These are phyloP conservation scores for Septoria petroselini DNA, from an alignment of 2,329 filamentous ascomycete species.

Conservation along the genomic window DNA sequence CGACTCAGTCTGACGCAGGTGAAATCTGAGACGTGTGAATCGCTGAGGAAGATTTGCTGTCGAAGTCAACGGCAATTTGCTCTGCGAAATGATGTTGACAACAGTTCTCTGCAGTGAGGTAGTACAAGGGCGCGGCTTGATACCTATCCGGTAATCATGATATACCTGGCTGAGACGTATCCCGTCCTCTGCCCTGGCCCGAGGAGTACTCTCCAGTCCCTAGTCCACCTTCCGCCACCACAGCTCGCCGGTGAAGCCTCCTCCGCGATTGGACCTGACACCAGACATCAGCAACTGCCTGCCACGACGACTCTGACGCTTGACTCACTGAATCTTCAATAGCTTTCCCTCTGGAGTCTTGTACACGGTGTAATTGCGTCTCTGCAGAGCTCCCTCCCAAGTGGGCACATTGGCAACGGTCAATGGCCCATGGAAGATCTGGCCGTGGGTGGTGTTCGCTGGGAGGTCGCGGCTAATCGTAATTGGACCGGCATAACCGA, in stretches of 20 bases:
- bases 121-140: too few species aligned
- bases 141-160: too few species aligned
- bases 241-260: slow-evolving; percentile 11
- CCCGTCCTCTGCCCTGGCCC: too few species aligned
- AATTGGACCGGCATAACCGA: slow-evolving; percentile 13
- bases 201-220: too few species aligned
- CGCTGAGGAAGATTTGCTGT: too few species aligned
- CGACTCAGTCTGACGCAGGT: too few species aligned
- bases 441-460: slow-evolving; percentile 10
- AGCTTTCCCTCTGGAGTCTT: slow-evolving; percentile 13
- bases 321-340: slow-evolving; percentile 8
- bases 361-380: slow-evolving; percentile 16
- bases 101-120: too few species aligned
- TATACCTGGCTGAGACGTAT: too few species aligned
- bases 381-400: slow-evolving; percentile 11
- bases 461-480: slow-evolving; percentile 10
- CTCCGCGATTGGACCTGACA: slow-evolving; percentile 6
- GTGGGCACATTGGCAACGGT: slow-evolving; percentile 16
- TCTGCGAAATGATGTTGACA: too few species aligned
- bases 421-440: slow-evolving; percentile 18
- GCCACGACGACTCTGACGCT: neutral
- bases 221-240: slow-evolving; percentile 15
- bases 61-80: too few species aligned
- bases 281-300: neutral
- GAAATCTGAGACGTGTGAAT: too few species aligned